Base-by-base conservation (phyloP, 2,329 filamentous ascomycete species). In the Cytospora paraplurivora region DNA sequence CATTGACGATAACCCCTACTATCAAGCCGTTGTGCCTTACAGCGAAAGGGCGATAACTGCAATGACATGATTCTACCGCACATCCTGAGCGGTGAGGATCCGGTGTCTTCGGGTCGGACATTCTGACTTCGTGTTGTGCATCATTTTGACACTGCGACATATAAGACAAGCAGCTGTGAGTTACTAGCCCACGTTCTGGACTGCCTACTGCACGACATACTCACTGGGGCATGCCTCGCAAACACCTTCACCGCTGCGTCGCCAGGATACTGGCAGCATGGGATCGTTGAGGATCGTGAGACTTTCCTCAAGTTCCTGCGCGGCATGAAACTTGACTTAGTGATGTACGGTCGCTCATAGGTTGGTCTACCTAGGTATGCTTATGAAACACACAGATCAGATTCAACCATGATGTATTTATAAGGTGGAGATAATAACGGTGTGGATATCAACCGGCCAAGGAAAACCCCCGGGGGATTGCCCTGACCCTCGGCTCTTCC, bases 21-120 rank as follows among this genome's bases (percentile, higher is more conserved):
- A 13, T 37, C 35, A 7, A 47, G 44, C 44, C 44, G 44, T 19
- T 47, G 44, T 21, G 44, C 44, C 44, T 21, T 47, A 19, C 44
- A 47, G 21, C 44, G 44, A 47, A 21, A 4, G n/a, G 44, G 44
- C 44, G 17, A 21, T 4, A 27, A 27, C 8, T n/a, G 2, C 12
- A 47, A n/a, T 47, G n/a, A 47, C 15, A 47, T 21, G 10, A 17
- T 17, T 19, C n/a, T 47, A 47, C n/a, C 21, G 44, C 44, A 47
- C 27, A 47, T 47, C 44, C 44, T 47, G 44, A 47, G 44, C 44
- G 44, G 44, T 47, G 44, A 47, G 44, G 44, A 19, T 47, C 44
- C n/a, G 12, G 12, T 37, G 35, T 37, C 35, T 37, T 37, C 35
- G 35, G 35, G 12, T 37, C 35, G 35, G 44, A 21, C 17, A 17